Percentiles rank a stretch among this genome's conserved stretches.
Conservation (phyloP, 306 rosid species). For the Inga leiocalycina region DNA sequence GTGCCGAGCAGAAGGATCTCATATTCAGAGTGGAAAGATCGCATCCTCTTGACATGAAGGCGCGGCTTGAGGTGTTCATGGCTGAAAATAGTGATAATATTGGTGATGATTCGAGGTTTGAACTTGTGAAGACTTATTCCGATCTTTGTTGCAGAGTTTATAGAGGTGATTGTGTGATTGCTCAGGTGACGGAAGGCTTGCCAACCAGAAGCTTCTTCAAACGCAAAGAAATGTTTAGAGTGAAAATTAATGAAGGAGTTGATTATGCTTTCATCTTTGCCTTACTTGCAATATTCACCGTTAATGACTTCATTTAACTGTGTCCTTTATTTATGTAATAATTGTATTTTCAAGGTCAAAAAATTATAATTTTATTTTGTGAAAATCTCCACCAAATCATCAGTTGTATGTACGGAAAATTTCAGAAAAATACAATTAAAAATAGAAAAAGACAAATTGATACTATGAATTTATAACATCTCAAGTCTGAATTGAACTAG, state of each 20-base stretch:
- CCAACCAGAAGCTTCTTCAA: not conserved
- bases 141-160: conserved; percentile 8
- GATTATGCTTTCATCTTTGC: conserved; percentile 22
- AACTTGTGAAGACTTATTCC: conserved; percentile 7
- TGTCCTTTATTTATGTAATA: no score
- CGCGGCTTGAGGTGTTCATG: conserved; percentile 3
- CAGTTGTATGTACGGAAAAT: not conserved
- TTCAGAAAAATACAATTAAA: no score
- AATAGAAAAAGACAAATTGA: no score
- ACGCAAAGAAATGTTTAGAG: not conserved
- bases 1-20: conserved; percentile 25
- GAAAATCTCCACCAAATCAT: not conserved
- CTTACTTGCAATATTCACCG: not conserved
- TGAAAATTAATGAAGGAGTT: not conserved
- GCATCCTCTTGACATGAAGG: conserved; percentile 23
- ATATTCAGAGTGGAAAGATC: conserved; percentile 15
- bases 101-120: not conserved
- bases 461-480: no score
- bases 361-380: no score
- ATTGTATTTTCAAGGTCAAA: no score
- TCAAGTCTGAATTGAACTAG: no score
- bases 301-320: conserved; percentile 17
- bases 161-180: not conserved
- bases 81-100: not conserved
- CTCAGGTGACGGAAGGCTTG: conserved; percentile 15